Base-by-base conservation (phyloP, 2,329 filamentous ascomycete species). In the Dactylellina parvicollis region DNA sequence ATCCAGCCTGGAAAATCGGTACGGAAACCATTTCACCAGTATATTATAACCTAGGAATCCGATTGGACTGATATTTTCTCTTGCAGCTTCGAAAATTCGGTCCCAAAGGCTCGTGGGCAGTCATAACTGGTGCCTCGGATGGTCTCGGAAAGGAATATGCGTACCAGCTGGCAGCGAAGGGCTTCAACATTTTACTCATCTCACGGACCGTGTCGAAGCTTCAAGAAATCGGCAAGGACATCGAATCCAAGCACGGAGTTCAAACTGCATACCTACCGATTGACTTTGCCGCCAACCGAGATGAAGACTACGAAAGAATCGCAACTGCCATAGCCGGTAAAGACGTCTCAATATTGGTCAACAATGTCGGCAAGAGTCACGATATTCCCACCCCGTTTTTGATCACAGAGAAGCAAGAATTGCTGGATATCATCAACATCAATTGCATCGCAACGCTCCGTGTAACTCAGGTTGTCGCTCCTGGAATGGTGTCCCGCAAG, bases 141-240 rank as follows among this genome's bases (percentile, higher is more conserved):
- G 96, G 95, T 76, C 89, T 99, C 75, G 95, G 95, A 80, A 98
- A 96, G 83, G 95, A 99, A 83, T 99, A 92, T 80, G 92, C 94
- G 36, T 85, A 90, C 30, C 92, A 98, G 81, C 89, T 99, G 66
- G 93, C 95, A 22, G 85, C 87, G 74, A 93, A 95, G 80, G 93
- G 93, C 78, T 99, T 94, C 87, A 98, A 97, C 82, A 85, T 98
- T 77, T 84, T 99, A 75, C 91, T 99, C 77, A 89, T 99, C 74
- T 98, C 95, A 47, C 93, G 96, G 78, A 98, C 96, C n/a, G 86
- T 90, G 77, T 92, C 92, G 40, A 99, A 99, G 83, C 89, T 99
- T 76, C 87, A 91, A 61, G 81, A 87, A 1, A 86, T 99, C 55
- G 88, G 91, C 44, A 82, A 86, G 32, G 91, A 96, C 77, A 89